phyloP scores from a whole-genome alignment of 176 grass and related monocot genomes.

The Alloteropsis semialata region DNA sequence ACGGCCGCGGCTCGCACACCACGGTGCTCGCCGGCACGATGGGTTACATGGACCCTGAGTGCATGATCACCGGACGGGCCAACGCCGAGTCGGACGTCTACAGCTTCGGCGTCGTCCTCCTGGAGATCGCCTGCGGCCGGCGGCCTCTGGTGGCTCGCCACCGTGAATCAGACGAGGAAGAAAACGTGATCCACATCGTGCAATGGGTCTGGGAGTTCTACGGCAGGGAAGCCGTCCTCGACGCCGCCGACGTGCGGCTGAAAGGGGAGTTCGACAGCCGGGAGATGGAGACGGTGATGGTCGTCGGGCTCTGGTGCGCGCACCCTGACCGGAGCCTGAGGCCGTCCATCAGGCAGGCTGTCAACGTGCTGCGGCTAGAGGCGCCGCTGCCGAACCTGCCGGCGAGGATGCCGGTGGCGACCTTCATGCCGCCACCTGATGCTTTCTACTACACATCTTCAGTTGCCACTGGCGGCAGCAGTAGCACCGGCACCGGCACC shows the following conservation, averaged over 20 bases:
- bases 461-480: neutral
- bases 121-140: constrained; percentile 37
- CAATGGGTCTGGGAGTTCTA: constrained; percentile 4
- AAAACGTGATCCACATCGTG: neutral
- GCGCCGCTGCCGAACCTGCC: neutral
- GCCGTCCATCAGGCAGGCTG: constrained; percentile 25
- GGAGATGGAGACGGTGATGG: constrained; percentile 17
- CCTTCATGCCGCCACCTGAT: constrained; percentile 3
- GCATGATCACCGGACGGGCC: constrained; percentile 7
- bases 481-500: neutral
- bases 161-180: neutral
- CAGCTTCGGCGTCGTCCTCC: constrained; percentile 45
- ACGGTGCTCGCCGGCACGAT: constrained; percentile 17
- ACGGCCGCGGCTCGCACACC: neutral
- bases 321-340: constrained; percentile 14
- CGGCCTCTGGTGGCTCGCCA: neutral
- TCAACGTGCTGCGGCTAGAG: constrained; percentile 12
- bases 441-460: neutral
- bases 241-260: neutral
- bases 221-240: neutral
- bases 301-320: constrained; percentile 36
- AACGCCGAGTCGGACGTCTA: constrained; percentile 44
- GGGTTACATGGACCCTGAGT: constrained; percentile 40
- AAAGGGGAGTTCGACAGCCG: neutral
- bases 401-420: neutral